Conservation (phyloP, 805 yeast genomes). For the Groenewaldozyma salmanticensis region DNA sequence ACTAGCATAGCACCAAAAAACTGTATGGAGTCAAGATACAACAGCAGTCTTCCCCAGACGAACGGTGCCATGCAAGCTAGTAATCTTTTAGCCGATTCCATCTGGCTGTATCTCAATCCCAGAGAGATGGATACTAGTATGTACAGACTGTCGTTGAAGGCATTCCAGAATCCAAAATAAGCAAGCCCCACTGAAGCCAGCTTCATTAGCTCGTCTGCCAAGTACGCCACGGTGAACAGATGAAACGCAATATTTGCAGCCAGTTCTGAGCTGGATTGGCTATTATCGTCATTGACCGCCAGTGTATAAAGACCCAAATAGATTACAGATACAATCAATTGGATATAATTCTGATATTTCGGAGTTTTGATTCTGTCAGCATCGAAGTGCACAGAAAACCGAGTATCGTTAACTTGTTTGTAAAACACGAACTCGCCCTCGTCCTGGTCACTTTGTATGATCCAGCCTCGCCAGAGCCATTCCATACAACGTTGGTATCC, state of each 20-base stretch:
- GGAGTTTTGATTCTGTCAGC: slow-evolving; percentile 84
- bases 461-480: slow-evolving; percentile 95
- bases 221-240: slow-evolving; percentile 54
- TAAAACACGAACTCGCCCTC: slow-evolving; percentile 62
- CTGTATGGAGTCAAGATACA: slow-evolving; percentile 67
- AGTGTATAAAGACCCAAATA: slow-evolving; percentile 54
- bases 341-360: slow-evolving; percentile 64
- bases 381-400: slow-evolving; percentile 55
- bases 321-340: slow-evolving; percentile 54
- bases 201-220: slow-evolving; percentile 60
- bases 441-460: slow-evolving; percentile 60
- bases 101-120: slow-evolving; percentile 41
- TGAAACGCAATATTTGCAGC: slow-evolving; percentile 31
- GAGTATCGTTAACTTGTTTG: slow-evolving; percentile 46
- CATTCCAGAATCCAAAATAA: slow-evolving; percentile 71
- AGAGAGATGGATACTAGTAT: slow-evolving; percentile 43
- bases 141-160: slow-evolving; percentile 65
- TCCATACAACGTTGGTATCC: slow-evolving; percentile 81
- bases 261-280: slow-evolving; percentile 21
- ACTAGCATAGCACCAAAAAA: slow-evolving; percentile 88
- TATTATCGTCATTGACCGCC: slow-evolving; percentile 51
- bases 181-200: slow-evolving; percentile 66
- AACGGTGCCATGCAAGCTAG: slow-evolving; percentile 77
- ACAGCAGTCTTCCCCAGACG: slow-evolving; percentile 71
- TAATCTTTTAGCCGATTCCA: slow-evolving; percentile 43